Percentiles rank a stretch among this genome's conserved stretches.
phyloP scores from a whole-genome alignment of 805 yeast species.

The Pichia occidentalis region DNA sequence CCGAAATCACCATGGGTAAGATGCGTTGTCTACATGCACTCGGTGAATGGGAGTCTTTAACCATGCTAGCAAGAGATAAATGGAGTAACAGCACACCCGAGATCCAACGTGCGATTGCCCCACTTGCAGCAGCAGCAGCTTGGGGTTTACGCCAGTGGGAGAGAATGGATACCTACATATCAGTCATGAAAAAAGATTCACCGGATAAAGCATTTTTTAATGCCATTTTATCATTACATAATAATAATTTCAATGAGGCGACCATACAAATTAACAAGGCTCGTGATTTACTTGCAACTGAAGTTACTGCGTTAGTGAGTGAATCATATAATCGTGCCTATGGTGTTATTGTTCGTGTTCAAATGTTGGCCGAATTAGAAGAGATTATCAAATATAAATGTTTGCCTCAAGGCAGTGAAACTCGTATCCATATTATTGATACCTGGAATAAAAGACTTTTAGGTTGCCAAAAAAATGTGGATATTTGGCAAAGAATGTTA shows the following conservation, averaged over 20 bases:
- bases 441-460: conserved; percentile 91
- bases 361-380: conserved; percentile 94
- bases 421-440: conserved; percentile 68
- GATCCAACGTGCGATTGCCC: conserved; percentile 79
- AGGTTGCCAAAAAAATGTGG: conserved; percentile 96
- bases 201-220: conserved; percentile 95
- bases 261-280: conserved; percentile 73
- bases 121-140: conserved; percentile 97
- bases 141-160: conserved; percentile 99
- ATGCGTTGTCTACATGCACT: conserved; percentile 96
- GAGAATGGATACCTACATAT: conserved; percentile 83
- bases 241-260: conserved; percentile 81
- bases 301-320: conserved; percentile 87
- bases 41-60: conserved; percentile 97
- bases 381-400: conserved; percentile 88
- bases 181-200: conserved; percentile 84
- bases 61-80: conserved; percentile 76
- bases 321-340: conserved; percentile 97
- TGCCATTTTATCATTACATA: conserved; percentile 79
- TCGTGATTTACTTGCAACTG: conserved; percentile 84
- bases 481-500: conserved; percentile 96
- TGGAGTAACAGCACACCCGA: conserved; percentile 76
- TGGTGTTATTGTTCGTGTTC: conserved; percentile 93
- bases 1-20: conserved; percentile 93
- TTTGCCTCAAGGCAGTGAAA: conserved; percentile 76